Percentiles rank a stretch among this genome's conserved stretches.
phyloP scores from a whole-genome alignment of 2,329 filamentous ascomycete species.

The Escovopsis weberi region DNA sequence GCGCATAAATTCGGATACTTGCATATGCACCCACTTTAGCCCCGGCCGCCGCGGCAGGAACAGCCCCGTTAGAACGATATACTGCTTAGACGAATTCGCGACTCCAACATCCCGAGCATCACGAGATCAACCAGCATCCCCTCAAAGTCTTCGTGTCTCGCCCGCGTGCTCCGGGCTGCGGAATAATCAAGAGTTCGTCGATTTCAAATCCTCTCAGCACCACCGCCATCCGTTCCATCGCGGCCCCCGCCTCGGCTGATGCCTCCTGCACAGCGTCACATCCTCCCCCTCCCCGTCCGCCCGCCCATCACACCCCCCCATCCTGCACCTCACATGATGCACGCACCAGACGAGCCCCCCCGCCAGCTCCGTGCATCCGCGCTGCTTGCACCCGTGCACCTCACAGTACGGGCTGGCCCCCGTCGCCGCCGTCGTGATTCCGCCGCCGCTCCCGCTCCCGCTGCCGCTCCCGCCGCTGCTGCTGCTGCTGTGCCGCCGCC shows the following conservation, averaged over 20 bases:
- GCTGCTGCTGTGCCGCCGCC: slow-evolving; percentile 1
- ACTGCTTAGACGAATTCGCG: no score
- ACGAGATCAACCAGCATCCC: not conserved
- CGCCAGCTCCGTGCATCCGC: not conserved
- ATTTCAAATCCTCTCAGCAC: not conserved
- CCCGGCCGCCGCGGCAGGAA: no score
- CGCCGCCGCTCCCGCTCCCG: not conserved
- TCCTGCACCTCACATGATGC: not conserved
- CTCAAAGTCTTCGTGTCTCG: no score
- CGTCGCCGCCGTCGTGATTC: not conserved
- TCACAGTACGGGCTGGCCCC: not conserved
- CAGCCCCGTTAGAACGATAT: no score
- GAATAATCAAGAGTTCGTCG: not conserved
- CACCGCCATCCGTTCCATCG: no score
- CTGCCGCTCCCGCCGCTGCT: not conserved
- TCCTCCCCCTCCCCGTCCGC: not conserved
- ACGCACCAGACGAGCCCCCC: not conserved
- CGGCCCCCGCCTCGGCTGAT: not conserved
- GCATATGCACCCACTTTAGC: no score
- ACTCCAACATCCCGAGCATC: no score
- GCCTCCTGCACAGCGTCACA: not conserved
- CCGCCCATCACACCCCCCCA: not conserved
- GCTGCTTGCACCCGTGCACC: not conserved
- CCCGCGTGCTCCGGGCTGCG: no score
- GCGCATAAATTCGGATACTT: no score